Percentiles rank a stretch among this genome's conserved stretches.
phyloP scores from a whole-genome alignment of 1,284 basidiomycete genomes.

The Paramarasmius palmivorus region DNA sequence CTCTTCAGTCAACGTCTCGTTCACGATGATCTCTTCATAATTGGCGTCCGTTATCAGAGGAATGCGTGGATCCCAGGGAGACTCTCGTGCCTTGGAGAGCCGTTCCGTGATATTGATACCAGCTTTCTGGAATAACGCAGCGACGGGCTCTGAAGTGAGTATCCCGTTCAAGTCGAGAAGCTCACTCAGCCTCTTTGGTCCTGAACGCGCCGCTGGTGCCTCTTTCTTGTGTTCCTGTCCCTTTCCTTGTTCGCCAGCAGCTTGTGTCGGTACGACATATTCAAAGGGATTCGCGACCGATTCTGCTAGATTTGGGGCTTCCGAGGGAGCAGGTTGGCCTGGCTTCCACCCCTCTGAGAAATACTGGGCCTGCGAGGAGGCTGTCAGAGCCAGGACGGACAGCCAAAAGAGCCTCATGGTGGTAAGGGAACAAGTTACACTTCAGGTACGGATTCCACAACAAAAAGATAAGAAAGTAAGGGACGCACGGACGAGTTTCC shows the following conservation, averaged over 20 bases:
- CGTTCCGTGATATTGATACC: slow-evolving; percentile 72
- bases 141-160: slow-evolving; percentile 51
- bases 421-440: slow-evolving; percentile 21
- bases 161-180: slow-evolving; percentile 47
- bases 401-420: slow-evolving; percentile 52
- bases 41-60: slow-evolving; percentile 77
- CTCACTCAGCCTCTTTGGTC: slow-evolving; percentile 13
- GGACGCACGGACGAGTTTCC: neutral
- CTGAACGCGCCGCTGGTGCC: neutral
- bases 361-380: slow-evolving; percentile 58
- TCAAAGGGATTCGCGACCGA: neutral
- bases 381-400: slow-evolving; percentile 34
- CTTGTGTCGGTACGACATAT: neutral
- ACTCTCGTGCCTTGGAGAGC: slow-evolving; percentile 37
- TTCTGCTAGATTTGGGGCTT: slow-evolving; percentile 13
- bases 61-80: slow-evolving; percentile 69
- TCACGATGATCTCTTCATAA: slow-evolving; percentile 64
- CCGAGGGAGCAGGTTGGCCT: slow-evolving; percentile 51
- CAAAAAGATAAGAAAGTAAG: neutral
- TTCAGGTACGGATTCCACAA: neutral
- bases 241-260: neutral
- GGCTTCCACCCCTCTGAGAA: slow-evolving; percentile 79
- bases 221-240: neutral
- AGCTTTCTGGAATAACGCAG: slow-evolving; percentile 48
- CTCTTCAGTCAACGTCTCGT: slow-evolving; percentile 61